Percentiles rank a stretch among this genome's conserved stretches.
phyloP scores from a whole-genome alignment of 2,329 filamentous ascomycete species.

The Arthroderma sp. region DNA sequence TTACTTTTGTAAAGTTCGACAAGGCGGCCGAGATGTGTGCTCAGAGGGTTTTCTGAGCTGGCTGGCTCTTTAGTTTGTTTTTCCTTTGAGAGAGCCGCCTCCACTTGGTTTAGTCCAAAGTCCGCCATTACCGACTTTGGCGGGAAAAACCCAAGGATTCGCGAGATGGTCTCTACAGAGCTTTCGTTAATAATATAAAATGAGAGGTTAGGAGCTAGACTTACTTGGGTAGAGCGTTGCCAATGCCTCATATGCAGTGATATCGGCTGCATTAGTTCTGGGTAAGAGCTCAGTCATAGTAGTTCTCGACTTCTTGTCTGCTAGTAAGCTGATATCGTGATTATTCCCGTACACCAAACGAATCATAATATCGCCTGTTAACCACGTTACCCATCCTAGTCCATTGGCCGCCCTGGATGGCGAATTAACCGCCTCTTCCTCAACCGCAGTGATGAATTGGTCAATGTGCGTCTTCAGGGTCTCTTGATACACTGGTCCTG shows the following conservation, averaged over 20 bases:
- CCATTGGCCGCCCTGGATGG: slow-evolving; percentile 10
- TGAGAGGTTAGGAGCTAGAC: neutral
- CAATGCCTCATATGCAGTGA: slow-evolving; percentile 4
- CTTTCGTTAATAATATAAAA: slow-evolving; percentile 1
- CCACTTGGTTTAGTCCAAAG: slow-evolving; percentile 12
- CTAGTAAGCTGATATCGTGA: slow-evolving; percentile 10
- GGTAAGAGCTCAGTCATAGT: slow-evolving; percentile 8
- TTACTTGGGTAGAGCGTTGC: slow-evolving; percentile 13
- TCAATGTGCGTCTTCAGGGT: slow-evolving; percentile 10
- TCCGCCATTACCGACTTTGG: slow-evolving; percentile 6
- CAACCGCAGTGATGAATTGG: slow-evolving; percentile 11
- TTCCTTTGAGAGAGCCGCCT: slow-evolving; percentile 3
- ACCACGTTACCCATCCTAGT: slow-evolving; percentile 13
- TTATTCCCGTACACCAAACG: slow-evolving; percentile 10
- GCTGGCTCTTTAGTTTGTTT: neutral
- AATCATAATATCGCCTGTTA: slow-evolving; percentile 14
- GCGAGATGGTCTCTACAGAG: neutral
- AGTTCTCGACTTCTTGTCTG: slow-evolving; percentile 10
- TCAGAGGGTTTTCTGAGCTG: neutral
- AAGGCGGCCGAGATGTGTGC: slow-evolving; percentile 13
- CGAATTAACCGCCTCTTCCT: slow-evolving; percentile 7
- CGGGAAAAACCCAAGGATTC: neutral
- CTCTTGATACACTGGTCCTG: slow-evolving; percentile 8
- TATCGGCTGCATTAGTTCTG: neutral
- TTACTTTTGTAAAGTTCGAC: slow-evolving; percentile 9